Evolutionary conservation across 2,329 filamentous ascomycete genomes (phyloP).

Genomic region (Harringtonia lauricola): DNA sequence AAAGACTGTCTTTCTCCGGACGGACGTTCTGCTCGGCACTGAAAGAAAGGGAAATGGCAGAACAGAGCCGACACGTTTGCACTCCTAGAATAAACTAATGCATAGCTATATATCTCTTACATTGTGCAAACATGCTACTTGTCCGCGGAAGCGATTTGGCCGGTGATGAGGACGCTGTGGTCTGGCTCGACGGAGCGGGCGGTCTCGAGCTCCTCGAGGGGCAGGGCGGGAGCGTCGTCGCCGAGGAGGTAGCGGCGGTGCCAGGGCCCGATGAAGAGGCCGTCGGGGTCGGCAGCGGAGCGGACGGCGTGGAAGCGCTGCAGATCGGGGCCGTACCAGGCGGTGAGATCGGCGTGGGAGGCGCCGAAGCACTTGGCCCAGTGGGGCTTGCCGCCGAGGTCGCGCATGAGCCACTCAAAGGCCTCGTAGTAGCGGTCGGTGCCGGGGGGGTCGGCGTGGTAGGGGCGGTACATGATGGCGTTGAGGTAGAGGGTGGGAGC

Average conservation of each 20-base stretch:
- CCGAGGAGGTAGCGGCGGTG: constrained; percentile 58
- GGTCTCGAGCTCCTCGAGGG: constrained; percentile 18
- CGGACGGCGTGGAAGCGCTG: constrained; percentile 51
- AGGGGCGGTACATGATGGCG: constrained; percentile 68
- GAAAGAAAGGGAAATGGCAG: background rate
- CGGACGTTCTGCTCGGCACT: constrained; percentile 3
- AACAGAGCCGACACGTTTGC: no score
- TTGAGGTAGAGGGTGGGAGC: constrained; percentile 69
- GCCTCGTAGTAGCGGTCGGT: constrained; percentile 62
- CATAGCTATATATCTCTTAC: no score
- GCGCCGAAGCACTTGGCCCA: constrained; percentile 72
- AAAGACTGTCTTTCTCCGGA: background rate
- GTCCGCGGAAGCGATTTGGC: background rate
- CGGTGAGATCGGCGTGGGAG: constrained; percentile 40
- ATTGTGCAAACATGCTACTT: background rate
- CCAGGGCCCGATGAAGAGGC: constrained; percentile 83
- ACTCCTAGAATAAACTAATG: background rate
- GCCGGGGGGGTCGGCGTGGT: constrained; percentile 59
- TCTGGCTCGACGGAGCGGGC: constrained; percentile 9
- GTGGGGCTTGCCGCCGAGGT: constrained; percentile 62
- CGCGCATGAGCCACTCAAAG: constrained; percentile 74
- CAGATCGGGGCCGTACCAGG: constrained; percentile 52
- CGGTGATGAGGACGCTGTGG: constrained; percentile 10
- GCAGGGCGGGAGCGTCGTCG: constrained; percentile 11
- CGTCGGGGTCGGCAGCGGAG: constrained; percentile 57